Evolutionary conservation across 352 stramenopile genomes (phyloP), one percentile per base, ranked within the genome.

Genomic region (Phytophthora pini): DNA sequence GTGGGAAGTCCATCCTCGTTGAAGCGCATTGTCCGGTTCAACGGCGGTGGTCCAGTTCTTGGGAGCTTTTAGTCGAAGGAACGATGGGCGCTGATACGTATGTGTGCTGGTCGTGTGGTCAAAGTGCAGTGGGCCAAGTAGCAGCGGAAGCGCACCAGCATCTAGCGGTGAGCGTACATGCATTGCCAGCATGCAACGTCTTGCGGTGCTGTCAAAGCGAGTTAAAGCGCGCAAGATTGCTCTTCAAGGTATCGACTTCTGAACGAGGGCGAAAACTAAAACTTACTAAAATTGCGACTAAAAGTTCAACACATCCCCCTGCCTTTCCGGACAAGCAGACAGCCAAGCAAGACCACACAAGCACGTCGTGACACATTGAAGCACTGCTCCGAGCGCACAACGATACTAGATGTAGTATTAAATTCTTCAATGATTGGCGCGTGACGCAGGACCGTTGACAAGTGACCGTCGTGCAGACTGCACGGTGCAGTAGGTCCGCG

Each of bases 1-100:
- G 48, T 47, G 50, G 50, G 64, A 59, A 68, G 56, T 72, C 64
- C 64, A 72, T 72, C 64, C 29, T 68, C 64, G 50, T 72, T 68
- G 64, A 68, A 68, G 56, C 31, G 31, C 41, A 31, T 61, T 62
- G 17, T 31, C 31, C 26, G 43, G 17, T 68, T 65, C 56, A 65
- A 65, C 39, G 48, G 32, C 31, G 20, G 11, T 50, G 24, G 22
- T 34, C 5, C 11, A 17, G 24, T 13, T 43, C 7, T 36, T 36
- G 3, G 31, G 10, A 8, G 9, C 8, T 43, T 17, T 43, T 43
- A 40, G 27, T 20, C 45, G 45, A 40, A 39, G 26, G 27, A 52
- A 24, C 11, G 17, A 52, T 39, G 45, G 15, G 13, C 12, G 5
- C 13, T 17, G 10, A 36, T 12, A 11, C 8, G 31, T 36, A 12